Conservation (phyloP, 2,329 filamentous ascomycete species). For the Xylogone sp. region DNA sequence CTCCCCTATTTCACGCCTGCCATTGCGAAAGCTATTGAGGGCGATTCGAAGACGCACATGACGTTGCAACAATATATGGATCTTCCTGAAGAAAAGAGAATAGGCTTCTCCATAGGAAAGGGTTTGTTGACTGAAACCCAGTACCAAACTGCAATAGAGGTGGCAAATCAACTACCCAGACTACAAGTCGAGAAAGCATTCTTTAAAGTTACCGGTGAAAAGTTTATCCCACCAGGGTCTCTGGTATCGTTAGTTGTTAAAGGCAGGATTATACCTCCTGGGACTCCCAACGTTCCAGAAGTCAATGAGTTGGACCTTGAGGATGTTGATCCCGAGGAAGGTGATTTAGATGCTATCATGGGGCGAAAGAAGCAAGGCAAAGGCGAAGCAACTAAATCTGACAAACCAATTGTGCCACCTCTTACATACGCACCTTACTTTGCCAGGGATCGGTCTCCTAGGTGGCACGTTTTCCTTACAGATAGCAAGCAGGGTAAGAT, state of each 20-base stretch:
- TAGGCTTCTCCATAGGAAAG: slow-evolving; percentile 65
- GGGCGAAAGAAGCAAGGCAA: slow-evolving; percentile 70
- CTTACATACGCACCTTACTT: slow-evolving; percentile 90
- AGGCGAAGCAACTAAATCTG: slow-evolving; percentile 55
- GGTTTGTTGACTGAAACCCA: slow-evolving; percentile 70
- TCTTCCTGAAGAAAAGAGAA: slow-evolving; percentile 70
- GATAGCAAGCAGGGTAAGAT: slow-evolving; percentile 95
- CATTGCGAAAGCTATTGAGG: slow-evolving; percentile 65
- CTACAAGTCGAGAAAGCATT: slow-evolving; percentile 88
- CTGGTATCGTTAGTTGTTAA: slow-evolving; percentile 94
- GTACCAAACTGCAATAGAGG: slow-evolving; percentile 69
- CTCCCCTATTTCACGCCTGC: slow-evolving; percentile 78
- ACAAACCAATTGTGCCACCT: slow-evolving; percentile 69
- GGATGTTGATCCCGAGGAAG: slow-evolving; percentile 89
- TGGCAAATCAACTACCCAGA: slow-evolving; percentile 80
- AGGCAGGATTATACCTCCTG: slow-evolving; percentile 87
- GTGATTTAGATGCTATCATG: slow-evolving; percentile 80
- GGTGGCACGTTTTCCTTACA: slow-evolving; percentile 92
- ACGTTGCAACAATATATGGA: slow-evolving; percentile 87
- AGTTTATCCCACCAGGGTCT: slow-evolving; percentile 85
- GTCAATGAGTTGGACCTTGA: slow-evolving; percentile 78
- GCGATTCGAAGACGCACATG: slow-evolving; percentile 70
- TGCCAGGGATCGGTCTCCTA: slow-evolving; percentile 80
- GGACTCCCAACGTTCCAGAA: slow-evolving; percentile 68
- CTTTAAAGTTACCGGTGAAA: slow-evolving; percentile 97